Percentiles rank a stretch among this genome's conserved stretches.
Evolutionary conservation across 2,329 filamentous ascomycete genomes (phyloP).

Genomic region (Ceratocystis smalleyi): DNA sequence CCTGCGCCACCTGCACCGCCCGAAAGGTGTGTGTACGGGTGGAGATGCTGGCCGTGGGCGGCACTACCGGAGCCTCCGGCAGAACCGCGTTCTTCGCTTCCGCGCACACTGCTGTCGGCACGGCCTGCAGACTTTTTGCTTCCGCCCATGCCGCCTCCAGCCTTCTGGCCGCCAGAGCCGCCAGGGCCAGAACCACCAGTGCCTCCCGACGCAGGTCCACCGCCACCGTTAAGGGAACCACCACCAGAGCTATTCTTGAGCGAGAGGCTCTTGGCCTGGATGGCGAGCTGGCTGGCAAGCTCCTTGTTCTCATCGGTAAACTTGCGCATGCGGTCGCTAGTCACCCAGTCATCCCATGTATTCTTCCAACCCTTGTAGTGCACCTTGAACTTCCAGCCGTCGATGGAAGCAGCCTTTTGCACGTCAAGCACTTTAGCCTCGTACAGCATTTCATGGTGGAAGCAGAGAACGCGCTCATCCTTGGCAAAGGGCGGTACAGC

Average conservation of each 20-base stretch:
- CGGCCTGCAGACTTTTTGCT: slow-evolving; percentile 33
- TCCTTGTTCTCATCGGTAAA: slow-evolving; percentile 91
- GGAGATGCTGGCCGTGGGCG: slow-evolving; percentile 22
- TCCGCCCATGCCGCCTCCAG: slow-evolving; percentile 26
- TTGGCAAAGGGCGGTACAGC: slow-evolving; percentile 41
- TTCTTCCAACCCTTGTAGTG: slow-evolving; percentile 99
- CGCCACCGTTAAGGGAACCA: slow-evolving; percentile 30
- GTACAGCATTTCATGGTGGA: slow-evolving; percentile 92
- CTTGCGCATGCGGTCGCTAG: slow-evolving; percentile 83
- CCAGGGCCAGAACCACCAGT: slow-evolving; percentile 42
- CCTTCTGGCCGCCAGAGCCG: background rate
- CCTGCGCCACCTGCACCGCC: slow-evolving; percentile 42
- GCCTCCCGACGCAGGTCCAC: slow-evolving; percentile 57
- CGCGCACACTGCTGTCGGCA: slow-evolving; percentile 56
- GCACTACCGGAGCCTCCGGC: slow-evolving; percentile 63
- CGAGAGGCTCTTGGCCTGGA: slow-evolving; percentile 48
- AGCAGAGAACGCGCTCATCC: slow-evolving; percentile 91
- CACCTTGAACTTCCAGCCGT: slow-evolving; percentile 62
- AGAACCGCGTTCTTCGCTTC: slow-evolving; percentile 61
- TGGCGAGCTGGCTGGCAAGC: slow-evolving; percentile 57
- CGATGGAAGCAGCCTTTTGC: slow-evolving; percentile 48
- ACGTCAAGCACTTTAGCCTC: slow-evolving; percentile 90
- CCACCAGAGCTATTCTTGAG: slow-evolving; percentile 35
- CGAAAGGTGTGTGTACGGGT: slow-evolving; percentile 47
- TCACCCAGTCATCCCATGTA: slow-evolving; percentile 99